phyloP scores from a whole-genome alignment of 257 asterid genomes.

The Salvia miltiorrhiza region DNA sequence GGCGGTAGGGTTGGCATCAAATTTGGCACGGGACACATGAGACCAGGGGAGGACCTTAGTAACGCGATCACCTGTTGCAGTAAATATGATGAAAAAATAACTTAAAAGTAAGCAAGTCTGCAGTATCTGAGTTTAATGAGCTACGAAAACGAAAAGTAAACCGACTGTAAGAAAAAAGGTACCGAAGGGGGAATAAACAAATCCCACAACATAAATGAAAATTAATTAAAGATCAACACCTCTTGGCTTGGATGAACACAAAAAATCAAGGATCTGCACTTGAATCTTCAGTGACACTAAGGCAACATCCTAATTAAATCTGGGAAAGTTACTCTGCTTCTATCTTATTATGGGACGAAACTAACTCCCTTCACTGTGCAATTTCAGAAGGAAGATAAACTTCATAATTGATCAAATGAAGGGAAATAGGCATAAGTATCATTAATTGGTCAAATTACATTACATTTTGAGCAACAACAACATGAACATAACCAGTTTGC shows the following conservation, averaged over 20 bases:
- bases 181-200: background rate
- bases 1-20: constrained; percentile 14
- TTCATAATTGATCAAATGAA: background rate
- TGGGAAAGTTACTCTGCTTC: background rate
- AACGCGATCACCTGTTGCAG: constrained; percentile 43
- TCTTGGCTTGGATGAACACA: background rate
- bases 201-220: background rate
- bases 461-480: background rate
- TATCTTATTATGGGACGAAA: background rate
- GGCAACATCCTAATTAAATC: background rate
- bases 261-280: background rate
- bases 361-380: background rate
- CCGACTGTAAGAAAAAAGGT: background rate
- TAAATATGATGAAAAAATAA: background rate
- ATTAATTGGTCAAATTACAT: no score
- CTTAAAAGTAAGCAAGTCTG: background rate
- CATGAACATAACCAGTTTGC: background rate
- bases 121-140: background rate
- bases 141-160: background rate
- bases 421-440: background rate
- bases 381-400: background rate
- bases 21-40: constrained; percentile 14
- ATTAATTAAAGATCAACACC: background rate
- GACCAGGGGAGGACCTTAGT: constrained; percentile 26
- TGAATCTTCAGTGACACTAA: background rate